phyloP scores from a whole-genome alignment of 2,329 filamentous ascomycete species.

The Aspergillus unguis region DNA sequence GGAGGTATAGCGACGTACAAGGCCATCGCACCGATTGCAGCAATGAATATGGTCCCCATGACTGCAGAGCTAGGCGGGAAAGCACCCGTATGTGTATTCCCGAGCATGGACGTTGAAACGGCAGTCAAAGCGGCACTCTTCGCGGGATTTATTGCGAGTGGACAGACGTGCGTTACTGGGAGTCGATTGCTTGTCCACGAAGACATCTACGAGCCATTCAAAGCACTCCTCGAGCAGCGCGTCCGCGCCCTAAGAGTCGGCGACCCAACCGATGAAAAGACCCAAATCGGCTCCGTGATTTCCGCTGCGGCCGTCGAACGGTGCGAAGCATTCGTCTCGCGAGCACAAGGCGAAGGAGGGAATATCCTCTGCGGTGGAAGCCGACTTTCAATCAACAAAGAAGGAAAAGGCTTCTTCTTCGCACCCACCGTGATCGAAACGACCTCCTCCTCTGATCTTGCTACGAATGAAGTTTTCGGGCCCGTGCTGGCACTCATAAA shows the following conservation, averaged over 20 bases:
- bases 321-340: constrained; percentile 29
- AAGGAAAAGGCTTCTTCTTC: constrained; percentile 52
- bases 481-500: constrained; percentile 50
- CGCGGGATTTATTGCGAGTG: constrained; percentile 51
- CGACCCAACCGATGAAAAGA: constrained; percentile 53
- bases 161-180: constrained; percentile 56
- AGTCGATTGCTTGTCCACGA: constrained; percentile 53
- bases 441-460: constrained; percentile 23
- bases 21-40: constrained; percentile 32
- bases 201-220: constrained; percentile 41
- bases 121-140: constrained; percentile 36
- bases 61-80: constrained; percentile 40
- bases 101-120: constrained; percentile 30
- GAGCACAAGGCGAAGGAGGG: constrained; percentile 40
- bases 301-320: constrained; percentile 45
- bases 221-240: constrained; percentile 43
- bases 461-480: constrained; percentile 48
- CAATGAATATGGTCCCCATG: constrained; percentile 32
- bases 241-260: constrained; percentile 56
- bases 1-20: constrained; percentile 32
- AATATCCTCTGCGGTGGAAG: constrained; percentile 48
- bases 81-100: constrained; percentile 35
- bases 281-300: constrained; percentile 64
- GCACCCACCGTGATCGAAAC: constrained; percentile 44
- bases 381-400: constrained; percentile 39